These are phyloP conservation scores for Phlebopus sp. DNA, from an alignment of 1,284 basidiomycete species.

Conservation along the genomic window DNA sequence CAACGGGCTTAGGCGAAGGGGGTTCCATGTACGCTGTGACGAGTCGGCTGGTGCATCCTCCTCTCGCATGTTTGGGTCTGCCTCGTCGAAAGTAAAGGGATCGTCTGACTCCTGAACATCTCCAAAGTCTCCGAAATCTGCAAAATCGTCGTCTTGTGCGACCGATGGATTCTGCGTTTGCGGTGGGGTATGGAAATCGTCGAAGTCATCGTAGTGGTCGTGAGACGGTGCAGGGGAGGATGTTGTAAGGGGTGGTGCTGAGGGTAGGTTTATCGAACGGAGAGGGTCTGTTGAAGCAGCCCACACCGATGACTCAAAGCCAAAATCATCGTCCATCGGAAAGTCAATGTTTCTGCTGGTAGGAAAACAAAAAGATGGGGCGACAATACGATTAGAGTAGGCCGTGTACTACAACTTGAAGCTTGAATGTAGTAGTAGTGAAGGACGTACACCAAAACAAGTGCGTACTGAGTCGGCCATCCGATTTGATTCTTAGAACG, in stretches of 20 bases:
- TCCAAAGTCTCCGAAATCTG: constrained; percentile 85
- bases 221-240: constrained; percentile 37
- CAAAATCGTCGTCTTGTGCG: constrained; percentile 68
- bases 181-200: constrained; percentile 63
- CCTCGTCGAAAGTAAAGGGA: constrained; percentile 38
- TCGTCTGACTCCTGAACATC: constrained; percentile 49
- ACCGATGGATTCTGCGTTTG: constrained; percentile 39
- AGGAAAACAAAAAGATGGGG: no score
- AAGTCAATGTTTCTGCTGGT: background rate
- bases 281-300: constrained; percentile 44
- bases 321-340: constrained; percentile 68
- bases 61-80: constrained; percentile 40
- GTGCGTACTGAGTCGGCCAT: no score
- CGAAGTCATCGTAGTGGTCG: constrained; percentile 60
- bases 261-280: constrained; percentile 26
- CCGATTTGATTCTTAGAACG: no score
- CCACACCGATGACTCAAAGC: constrained; percentile 73
- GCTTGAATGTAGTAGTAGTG: no score
- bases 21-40: constrained; percentile 51
- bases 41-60: constrained; percentile 38
- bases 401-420: no score
- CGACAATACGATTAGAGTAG: no score
- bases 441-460: no score
- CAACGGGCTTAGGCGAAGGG: constrained; percentile 63
- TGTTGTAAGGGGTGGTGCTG: constrained; percentile 18